Evolutionary conservation across 768 basidiomycete species (phyloP).

Genomic region (Tephrocybe sp.): DNA sequence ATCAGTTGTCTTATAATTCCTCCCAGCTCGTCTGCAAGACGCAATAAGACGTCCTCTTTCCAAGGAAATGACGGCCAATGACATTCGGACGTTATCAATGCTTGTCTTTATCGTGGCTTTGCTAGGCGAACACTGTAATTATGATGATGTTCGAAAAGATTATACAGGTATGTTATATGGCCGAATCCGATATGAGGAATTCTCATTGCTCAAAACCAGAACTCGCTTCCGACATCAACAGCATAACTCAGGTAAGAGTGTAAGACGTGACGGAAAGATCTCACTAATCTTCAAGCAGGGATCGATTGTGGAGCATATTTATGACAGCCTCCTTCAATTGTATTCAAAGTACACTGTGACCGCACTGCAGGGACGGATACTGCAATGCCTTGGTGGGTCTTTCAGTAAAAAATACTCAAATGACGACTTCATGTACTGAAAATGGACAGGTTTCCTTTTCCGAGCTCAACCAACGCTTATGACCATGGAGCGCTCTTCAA

Average conservation of each 20-base stretch:
- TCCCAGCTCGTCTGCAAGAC: conserved; percentile 60
- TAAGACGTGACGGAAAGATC: neutral
- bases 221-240: conserved; percentile 53
- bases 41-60: conserved; percentile 42
- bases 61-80: conserved; percentile 42
- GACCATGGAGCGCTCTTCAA: conserved; percentile 73
- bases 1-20: conserved; percentile 2
- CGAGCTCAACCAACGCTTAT: conserved; percentile 90
- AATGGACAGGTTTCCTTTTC: conserved; percentile 75
- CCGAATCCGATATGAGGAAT: neutral
- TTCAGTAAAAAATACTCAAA: neutral
- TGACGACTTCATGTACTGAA: neutral
- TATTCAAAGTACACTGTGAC: conserved; percentile 64
- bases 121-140: conserved; percentile 85
- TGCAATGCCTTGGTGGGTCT: conserved; percentile 80
- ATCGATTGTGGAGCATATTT: conserved; percentile 83
- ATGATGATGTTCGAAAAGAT: conserved; percentile 71
- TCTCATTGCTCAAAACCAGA: conserved; percentile 34
- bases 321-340: conserved; percentile 64
- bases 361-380: conserved; percentile 62
- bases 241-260: conserved; percentile 49
- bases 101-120: conserved; percentile 83
- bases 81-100: conserved; percentile 57
- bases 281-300: conserved; percentile 34
- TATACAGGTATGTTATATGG: conserved; percentile 47